phyloP scores from a whole-genome alignment of 768 basidiomycete genomes.

The Tylopilus subfusipes region DNA sequence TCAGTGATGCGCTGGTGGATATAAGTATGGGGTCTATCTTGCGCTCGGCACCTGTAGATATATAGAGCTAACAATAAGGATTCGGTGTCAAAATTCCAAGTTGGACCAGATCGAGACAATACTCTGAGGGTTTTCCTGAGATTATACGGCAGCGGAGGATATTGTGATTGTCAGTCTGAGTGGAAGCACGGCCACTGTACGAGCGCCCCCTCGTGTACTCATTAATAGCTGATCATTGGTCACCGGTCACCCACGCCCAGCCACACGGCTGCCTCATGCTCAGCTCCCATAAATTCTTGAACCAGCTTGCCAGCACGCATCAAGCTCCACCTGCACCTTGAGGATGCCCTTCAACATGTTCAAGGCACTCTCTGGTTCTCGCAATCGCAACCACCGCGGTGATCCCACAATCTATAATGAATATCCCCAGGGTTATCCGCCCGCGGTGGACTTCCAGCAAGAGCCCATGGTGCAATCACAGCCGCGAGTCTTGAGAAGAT shows the following conservation, averaged over 20 bases:
- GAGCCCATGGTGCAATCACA: constrained; percentile 21
- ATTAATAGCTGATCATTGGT: constrained; percentile 8
- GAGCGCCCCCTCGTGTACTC: constrained; percentile 3
- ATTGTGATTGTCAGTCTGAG: not conserved
- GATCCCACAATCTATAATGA: constrained; percentile 24
- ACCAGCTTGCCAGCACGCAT: constrained; percentile 9
- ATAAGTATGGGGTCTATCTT: constrained; percentile 1
- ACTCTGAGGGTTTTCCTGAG: not conserved
- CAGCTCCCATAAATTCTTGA: constrained; percentile 28
- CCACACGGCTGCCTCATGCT: constrained; percentile 33
- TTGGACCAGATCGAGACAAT: not conserved
- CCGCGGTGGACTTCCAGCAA: constrained; percentile 23
- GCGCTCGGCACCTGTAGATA: not conserved
- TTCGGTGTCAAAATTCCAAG: not conserved
- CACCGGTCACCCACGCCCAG: constrained; percentile 35
- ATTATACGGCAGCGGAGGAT: not conserved
- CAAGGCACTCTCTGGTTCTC: constrained; percentile 34
- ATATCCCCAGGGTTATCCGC: constrained; percentile 31
- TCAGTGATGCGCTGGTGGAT: constrained; percentile 4
- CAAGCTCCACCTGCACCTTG: constrained; percentile 17
- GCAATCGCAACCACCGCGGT: constrained; percentile 28
- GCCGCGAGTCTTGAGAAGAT: constrained; percentile 24
- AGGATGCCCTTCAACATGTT: constrained; percentile 39
- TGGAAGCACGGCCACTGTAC: not conserved
- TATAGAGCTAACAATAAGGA: not conserved